Base-by-base conservation (phyloP, 306 rosid genomes). In the Delonix regia region DNA sequence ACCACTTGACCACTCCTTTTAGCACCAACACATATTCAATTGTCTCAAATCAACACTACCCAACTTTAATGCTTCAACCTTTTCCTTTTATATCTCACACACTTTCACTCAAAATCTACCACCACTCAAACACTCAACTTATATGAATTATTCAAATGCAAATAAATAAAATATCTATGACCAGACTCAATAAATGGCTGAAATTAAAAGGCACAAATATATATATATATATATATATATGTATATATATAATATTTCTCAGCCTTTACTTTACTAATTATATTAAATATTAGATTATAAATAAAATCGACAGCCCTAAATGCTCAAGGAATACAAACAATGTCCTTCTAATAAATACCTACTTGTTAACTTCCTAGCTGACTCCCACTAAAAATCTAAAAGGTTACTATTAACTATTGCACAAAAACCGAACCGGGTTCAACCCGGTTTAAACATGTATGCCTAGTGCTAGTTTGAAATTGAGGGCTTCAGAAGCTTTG, bases 1-100 rank as follows among this genome's bases (percentile, higher is more conserved):
- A 77, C 80, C 81, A 77, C 80, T 64, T 49, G 89, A 56, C 38
- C 63, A 21, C 67, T 70, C 75, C 56, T 79, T 42, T 71, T 61
- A 80, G 81, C 81, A 55, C 67, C 41, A 49, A 21, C 64, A 80
- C 69, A 75, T 53, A 42, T 65, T 78, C 81, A 67, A 81, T 57
- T 83, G 81, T 72, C 88, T 81, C 70, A 81, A 75, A 78, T 86
- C 61, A 81, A 86, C 5, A 62, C 69, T 56, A 80, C 83, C 73
- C 28, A 61, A 44, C 80, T 69, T 52, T 61, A 67, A 42, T 81
- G 79, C 70, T 71, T 80, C 81, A 48, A 77, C 47, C 71, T 15
- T 39, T 53, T 45, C 16, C 13, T 13, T 11, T 11, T 45, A 44
- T 11, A 41, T 53, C 76, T 22, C 45, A 68, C 78, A 72, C 72